Percentiles rank a stretch among this genome's conserved stretches.
Evolutionary conservation across 2,329 filamentous ascomycete genomes (phyloP).

Genomic region (Calonectria montana): DNA sequence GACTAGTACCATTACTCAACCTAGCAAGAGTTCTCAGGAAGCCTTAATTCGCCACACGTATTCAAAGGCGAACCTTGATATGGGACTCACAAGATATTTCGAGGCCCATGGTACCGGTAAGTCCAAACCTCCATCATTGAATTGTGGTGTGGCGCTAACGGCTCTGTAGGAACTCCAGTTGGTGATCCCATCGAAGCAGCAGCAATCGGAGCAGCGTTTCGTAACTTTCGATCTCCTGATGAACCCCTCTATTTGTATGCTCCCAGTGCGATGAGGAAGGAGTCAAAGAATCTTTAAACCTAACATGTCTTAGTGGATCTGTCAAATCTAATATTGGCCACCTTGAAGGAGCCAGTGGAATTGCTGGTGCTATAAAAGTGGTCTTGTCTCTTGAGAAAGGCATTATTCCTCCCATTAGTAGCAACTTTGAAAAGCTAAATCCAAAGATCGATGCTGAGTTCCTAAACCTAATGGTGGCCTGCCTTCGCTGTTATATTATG

Average conservation of each 20-base stretch:
- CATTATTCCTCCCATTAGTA: slow-evolving; percentile 26
- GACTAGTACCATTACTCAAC: slow-evolving; percentile 52
- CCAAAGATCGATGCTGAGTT: slow-evolving; percentile 11
- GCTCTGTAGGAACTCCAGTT: background rate
- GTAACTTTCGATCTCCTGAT: background rate
- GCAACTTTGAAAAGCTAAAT: slow-evolving; percentile 19
- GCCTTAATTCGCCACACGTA: slow-evolving; percentile 45
- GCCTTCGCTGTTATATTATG: background rate
- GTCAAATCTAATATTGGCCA: slow-evolving; percentile 43
- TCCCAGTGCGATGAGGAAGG: rapidly evolving
- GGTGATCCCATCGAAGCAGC: background rate
- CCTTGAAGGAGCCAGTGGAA: slow-evolving; percentile 29
- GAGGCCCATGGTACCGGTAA: slow-evolving; percentile 44
- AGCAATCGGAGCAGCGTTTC: background rate
- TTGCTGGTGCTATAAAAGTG: slow-evolving; percentile 26
- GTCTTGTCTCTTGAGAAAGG: slow-evolving; percentile 24
- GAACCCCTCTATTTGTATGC: background rate
- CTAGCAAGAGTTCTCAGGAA: slow-evolving; percentile 25
- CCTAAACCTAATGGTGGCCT: background rate
- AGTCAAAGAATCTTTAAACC: too few species aligned
- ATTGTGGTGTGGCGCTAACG: background rate
- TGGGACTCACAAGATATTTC: slow-evolving; percentile 42
- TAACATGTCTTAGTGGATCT: slow-evolving; percentile 17
- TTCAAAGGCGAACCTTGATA: slow-evolving; percentile 37
- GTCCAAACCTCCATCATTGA: background rate